A percentile compares a stretch with the other conserved stretches of the same genome.
phyloP scores from a whole-genome alignment of 176 grass and related monocot species.

The Eleusine coracana region DNA sequence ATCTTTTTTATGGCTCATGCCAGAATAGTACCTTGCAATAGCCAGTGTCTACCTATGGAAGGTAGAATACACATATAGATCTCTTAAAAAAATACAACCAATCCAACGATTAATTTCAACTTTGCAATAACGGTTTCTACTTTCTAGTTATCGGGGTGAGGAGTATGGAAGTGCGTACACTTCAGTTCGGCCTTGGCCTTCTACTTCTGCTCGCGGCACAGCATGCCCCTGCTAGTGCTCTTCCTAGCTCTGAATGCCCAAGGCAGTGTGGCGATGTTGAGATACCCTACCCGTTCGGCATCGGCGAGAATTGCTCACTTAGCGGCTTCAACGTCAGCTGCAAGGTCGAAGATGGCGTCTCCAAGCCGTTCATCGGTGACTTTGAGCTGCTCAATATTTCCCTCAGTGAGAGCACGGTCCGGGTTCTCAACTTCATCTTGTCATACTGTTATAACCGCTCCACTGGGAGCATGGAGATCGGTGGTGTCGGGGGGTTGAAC shows the following conservation, averaged over 20 bases:
- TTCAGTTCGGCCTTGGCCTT: neutral
- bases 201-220: neutral
- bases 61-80: too few species aligned
- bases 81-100: too few species aligned
- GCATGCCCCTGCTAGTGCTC: too few species aligned
- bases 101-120: neutral
- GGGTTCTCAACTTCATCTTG: neutral
- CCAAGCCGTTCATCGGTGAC: neutral
- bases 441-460: slow-evolving; percentile 24
- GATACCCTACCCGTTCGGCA: slow-evolving; percentile 54
- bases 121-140: neutral
- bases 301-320: slow-evolving; percentile 32
- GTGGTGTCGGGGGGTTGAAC: fast-evolving
- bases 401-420: neutral
- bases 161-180: neutral
- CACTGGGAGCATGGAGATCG: neutral
- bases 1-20: too few species aligned
- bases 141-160: neutral
- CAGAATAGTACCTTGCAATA: too few species aligned
- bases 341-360: neutral
- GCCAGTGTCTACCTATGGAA: too few species aligned
- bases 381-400: slow-evolving; percentile 28
- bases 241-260: slow-evolving; percentile 21
- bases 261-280: slow-evolving; percentile 30
- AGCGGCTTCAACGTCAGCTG: slow-evolving; percentile 1